A percentile compares a stretch with the other conserved stretches of the same genome.
Conservation (phyloP, 352 stramenopile genomes). For the Aphanomyces cochlioides region DNA sequence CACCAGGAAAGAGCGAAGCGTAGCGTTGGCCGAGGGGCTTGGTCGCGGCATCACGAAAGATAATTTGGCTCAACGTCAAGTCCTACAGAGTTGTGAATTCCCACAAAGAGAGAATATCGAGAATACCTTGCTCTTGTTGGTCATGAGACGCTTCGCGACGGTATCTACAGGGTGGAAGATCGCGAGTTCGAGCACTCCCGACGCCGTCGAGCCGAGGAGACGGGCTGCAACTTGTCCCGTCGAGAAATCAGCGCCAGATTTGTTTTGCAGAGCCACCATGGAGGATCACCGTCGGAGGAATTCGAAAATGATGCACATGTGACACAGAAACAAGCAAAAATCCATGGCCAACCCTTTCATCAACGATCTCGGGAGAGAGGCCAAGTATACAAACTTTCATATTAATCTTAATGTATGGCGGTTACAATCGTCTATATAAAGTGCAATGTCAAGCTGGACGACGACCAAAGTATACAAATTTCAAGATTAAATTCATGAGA, state of each 20-base stretch:
- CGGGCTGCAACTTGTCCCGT: constrained; percentile 61
- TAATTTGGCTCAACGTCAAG: constrained; percentile 62
- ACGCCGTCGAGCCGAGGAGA: constrained; percentile 88
- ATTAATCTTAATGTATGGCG: no score
- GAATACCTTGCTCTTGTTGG: constrained; percentile 61
- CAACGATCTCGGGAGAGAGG: no score
- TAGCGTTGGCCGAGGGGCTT: constrained; percentile 77
- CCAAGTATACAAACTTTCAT: no score
- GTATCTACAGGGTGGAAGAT: constrained; percentile 96
- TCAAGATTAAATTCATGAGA: no score
- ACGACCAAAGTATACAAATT: no score
- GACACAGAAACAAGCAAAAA: neutral
- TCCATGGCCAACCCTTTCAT: no score
- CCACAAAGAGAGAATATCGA: constrained; percentile 15
- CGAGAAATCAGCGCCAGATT: constrained; percentile 30
- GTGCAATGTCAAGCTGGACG: no score
- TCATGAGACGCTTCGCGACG: constrained; percentile 94
- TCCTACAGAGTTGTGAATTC: constrained; percentile 29
- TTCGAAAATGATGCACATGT: constrained; percentile 2
- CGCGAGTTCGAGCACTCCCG: constrained; percentile 91
- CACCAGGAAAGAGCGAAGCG: constrained; percentile 85
- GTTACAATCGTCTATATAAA: no score
- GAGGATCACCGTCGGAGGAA: constrained; percentile 13
- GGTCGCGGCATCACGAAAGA: constrained; percentile 86
- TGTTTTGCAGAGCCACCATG: constrained; percentile 26